Evolutionary conservation across 2,329 filamentous ascomycete species (phyloP), one percentile per base, ranked within the genome.

Genomic region (Cladosporium oxysporum): DNA sequence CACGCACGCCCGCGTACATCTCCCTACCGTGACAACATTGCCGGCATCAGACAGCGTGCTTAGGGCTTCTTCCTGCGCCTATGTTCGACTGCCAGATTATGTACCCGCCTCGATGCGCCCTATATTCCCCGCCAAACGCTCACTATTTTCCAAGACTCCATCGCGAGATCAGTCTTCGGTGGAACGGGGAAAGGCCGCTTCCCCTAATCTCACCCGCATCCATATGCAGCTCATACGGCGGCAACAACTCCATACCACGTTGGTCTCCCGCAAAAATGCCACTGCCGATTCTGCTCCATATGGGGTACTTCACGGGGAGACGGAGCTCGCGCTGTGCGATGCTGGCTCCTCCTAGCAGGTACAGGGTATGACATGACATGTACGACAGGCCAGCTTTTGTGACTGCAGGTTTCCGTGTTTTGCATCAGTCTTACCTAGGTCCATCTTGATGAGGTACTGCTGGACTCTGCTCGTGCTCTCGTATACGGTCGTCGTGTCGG

Each of bases 401-500:
- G n/a, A 47, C 52, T 55, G 52, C 52, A 55, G 52, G 52, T 12
- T 55, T 29, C 52, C 52, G 52, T 33, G 29, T 33, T 33, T 55
- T 31, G 52, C n/a, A 31, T 33, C 28, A 12, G 16, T 26, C 23
- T 26, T 26, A 26, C 23, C 23, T 26, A 26, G 23, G 23, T 2
- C 23, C 23, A 26, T 26, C 23, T 26, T 26, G 23, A 26, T 26
- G 23, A 26, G 23, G 23, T 26, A 26, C 41, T 47, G 41, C 41
- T 23, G 41, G 41, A n/a, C 41, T 47, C 41, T 47, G 41, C 41
- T 47, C n/a, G 41, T 47, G 7, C 41, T 21, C n/a, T 47, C n/a
- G 41, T 47, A 47, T 23, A 35, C 7, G 33, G 33, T 12, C 10
- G 33, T 35, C 12, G 33, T 21, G 21, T 21, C 41, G 41, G 41